phyloP scores from a whole-genome alignment of 2,329 filamentous ascomycete genomes.

The Thielaviopsis ethacetica region DNA sequence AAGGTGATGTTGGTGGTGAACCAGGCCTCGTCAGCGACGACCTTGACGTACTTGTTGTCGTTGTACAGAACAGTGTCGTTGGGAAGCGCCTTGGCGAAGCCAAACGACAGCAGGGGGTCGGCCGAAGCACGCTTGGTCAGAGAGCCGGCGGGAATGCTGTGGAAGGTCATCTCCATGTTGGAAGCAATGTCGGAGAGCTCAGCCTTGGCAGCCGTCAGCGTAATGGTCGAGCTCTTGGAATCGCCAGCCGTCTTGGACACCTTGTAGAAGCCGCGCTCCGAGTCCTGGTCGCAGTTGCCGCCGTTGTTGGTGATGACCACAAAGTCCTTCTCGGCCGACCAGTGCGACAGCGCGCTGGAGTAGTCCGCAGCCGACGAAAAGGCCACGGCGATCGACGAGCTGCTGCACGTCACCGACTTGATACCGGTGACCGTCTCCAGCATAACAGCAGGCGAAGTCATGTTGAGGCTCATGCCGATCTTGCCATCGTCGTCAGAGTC shows the following conservation, averaged over 20 bases:
- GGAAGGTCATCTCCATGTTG: conserved; percentile 16
- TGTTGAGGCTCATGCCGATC: conserved; percentile 15
- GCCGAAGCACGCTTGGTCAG: conserved; percentile 16
- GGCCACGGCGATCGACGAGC: conserved; percentile 13
- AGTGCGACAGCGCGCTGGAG: conserved; percentile 13
- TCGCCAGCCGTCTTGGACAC: conserved; percentile 18
- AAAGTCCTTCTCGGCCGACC: conserved; percentile 15
- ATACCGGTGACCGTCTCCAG: conserved; percentile 14
- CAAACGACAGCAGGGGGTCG: conserved; percentile 15
- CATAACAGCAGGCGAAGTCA: conserved; percentile 15
- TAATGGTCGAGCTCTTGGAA: conserved; percentile 17
- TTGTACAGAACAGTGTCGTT: conserved; percentile 18
- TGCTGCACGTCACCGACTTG: conserved; percentile 12
- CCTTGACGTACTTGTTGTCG: conserved; percentile 18
- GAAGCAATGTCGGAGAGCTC: conserved; percentile 18
- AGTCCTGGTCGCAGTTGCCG: conserved; percentile 22
- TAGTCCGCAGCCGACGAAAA: conserved; percentile 13
- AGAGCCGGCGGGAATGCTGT: conserved; percentile 15
- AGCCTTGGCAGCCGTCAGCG: conserved; percentile 19
- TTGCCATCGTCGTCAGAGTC: conserved; percentile 12
- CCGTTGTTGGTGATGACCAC: conserved; percentile 27
- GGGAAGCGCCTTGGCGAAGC: conserved; percentile 14
- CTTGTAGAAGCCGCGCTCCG: conserved; percentile 18
- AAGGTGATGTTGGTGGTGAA: conserved; percentile 23
- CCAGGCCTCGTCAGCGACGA: conserved; percentile 20